These are phyloP conservation scores for Globisporangium yorkense DNA, from an alignment of 352 stramenopile genomes.

Conservation along the genomic window DNA sequence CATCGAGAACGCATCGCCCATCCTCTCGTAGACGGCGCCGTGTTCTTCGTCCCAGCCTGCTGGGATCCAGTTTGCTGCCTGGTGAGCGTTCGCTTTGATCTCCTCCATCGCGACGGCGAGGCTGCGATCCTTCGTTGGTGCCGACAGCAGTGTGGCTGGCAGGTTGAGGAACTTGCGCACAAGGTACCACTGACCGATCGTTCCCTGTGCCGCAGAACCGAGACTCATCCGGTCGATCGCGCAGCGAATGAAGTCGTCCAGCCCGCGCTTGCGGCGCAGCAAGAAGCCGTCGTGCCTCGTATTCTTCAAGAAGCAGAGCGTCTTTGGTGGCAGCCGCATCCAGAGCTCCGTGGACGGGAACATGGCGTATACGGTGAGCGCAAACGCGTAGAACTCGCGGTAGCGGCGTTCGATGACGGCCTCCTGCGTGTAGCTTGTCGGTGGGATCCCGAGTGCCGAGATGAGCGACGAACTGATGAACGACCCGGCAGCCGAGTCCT, in stretches of 20 bases:
- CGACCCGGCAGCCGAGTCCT: not conserved
- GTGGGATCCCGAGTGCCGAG: not conserved
- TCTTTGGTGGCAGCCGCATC: slow-evolving; percentile 61
- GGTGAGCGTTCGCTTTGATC: slow-evolving; percentile 35
- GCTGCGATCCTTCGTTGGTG: slow-evolving; percentile 47
- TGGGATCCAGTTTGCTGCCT: slow-evolving; percentile 30
- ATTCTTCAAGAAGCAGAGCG: slow-evolving; percentile 37
- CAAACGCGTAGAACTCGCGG: slow-evolving; percentile 75
- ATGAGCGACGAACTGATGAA: slow-evolving; percentile 7
- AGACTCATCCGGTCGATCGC: slow-evolving; percentile 59
- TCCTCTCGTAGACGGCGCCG: slow-evolving; percentile 52
- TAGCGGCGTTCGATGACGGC: slow-evolving; percentile 63
- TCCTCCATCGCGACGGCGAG: slow-evolving; percentile 45
- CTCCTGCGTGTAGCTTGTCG: slow-evolving; percentile 13
- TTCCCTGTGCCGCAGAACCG: slow-evolving; percentile 32
- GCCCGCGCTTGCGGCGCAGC: slow-evolving; percentile 47
- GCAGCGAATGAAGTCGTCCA: slow-evolving; percentile 59
- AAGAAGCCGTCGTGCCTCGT: slow-evolving; percentile 48
- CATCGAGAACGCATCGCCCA: slow-evolving; percentile 51
- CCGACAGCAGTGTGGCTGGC: slow-evolving; percentile 20
- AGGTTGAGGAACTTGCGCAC: slow-evolving; percentile 62
- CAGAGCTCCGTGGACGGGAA: slow-evolving; percentile 51
- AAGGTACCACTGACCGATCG: slow-evolving; percentile 62
- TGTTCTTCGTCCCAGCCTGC: slow-evolving; percentile 28
- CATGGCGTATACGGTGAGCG: slow-evolving; percentile 53